Evolutionary conservation across 768 basidiomycete genomes (phyloP), one percentile per base, ranked within the genome.

Genomic region (Mycena rosella): DNA sequence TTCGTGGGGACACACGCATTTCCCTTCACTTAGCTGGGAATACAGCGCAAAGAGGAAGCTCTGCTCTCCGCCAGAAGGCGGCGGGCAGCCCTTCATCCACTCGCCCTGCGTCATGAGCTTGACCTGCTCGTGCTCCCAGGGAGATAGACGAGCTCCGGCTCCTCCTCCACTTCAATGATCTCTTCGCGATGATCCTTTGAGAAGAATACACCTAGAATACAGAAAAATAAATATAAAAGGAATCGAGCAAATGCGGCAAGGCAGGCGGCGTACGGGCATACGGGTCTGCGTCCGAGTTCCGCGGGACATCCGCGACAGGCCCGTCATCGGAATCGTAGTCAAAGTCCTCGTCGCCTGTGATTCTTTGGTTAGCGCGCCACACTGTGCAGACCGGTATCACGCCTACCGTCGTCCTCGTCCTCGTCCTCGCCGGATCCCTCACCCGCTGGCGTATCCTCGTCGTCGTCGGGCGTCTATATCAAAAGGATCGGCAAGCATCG

Each of bases 41-140:
- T 96, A 96, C 32, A 96, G 86, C 69, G 89, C 87, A 80, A 98
- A 98, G 57, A 98, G 82, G 80, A 92, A 93, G 65, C 88, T 89
- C 75, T 98, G 96, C 77, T 98, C 96, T 74, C 91, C 90, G 57
- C 93, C 94, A 77, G 97, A 96, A 26, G 70, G 70, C 7, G 70
- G 70, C 0, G 96, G 96, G 78, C 96, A 98, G 22, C 96, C 96
- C 76, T 93, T 94, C 96, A 98, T 98, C 95, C 95, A 98, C 75
- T 96, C 91, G 29, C 94, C 94, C 78, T 94, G 93, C 24, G 90
- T 90, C 87, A 97, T 89, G 44, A 96, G 80, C 70, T 87, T 87
- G 34, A 89, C 83, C 20, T 78, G 78, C 62, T 88, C 86, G 78
- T 79, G 10, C 75, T 70, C 62, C 77, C 82, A 20, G 82, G 77